Evolutionary conservation across 2,329 filamentous ascomycete species (phyloP).

Genomic region (Gaeumannomyces sp.): DNA sequence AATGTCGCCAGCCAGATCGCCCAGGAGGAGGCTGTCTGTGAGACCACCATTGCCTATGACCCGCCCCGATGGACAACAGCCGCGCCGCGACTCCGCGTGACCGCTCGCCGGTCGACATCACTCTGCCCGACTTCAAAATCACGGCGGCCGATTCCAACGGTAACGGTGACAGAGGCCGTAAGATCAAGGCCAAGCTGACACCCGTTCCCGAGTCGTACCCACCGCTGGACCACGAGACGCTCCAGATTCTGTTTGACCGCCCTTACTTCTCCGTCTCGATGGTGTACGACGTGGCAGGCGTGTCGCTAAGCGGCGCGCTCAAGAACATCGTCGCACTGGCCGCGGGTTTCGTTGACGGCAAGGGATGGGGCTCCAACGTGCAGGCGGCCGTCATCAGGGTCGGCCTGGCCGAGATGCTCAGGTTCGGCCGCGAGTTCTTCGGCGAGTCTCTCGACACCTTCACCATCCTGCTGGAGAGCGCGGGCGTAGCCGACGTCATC

Average conservation of each 20-base stretch:
- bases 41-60: constrained; percentile 95
- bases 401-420: constrained; percentile 91
- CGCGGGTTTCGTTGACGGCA: constrained; percentile 89
- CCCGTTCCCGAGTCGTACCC: constrained; percentile 78
- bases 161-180: constrained; percentile 61
- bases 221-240: constrained; percentile 74
- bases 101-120: constrained; percentile 40
- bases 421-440: constrained; percentile 93
- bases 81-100: constrained; percentile 58
- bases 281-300: constrained; percentile 91
- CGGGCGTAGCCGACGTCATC: constrained; percentile 91
- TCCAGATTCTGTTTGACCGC: constrained; percentile 85
- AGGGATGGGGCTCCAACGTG: constrained; percentile 97
- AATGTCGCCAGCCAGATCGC: constrained; percentile 97
- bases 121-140: constrained; percentile 46
- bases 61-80: constrained; percentile 80
- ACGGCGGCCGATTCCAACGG: constrained; percentile 41
- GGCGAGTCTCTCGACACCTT: constrained; percentile 69
- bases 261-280: constrained; percentile 97
- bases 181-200: constrained; percentile 63
- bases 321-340: constrained; percentile 97
- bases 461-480: constrained; percentile 96
- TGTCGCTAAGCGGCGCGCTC: constrained; percentile 86
- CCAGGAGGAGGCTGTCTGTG: constrained; percentile 81
- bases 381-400: constrained; percentile 99